Evolutionary conservation across 768 basidiomycete species (phyloP), one percentile per base, ranked within the genome.

Genomic region (Trametes villosa): DNA sequence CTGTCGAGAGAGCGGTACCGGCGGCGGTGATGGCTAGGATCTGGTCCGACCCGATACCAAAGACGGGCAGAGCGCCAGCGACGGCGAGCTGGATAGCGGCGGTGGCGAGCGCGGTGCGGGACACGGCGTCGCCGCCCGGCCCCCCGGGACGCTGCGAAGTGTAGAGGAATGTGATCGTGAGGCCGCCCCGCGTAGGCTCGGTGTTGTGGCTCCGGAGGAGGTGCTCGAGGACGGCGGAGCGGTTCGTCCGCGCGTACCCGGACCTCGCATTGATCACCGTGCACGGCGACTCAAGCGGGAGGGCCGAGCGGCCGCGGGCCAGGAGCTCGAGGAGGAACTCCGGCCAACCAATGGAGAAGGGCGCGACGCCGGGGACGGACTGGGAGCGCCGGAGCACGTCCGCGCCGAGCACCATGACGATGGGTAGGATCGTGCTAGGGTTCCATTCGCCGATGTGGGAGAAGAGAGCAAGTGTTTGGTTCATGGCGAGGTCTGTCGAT

Each of bases 331-430:
- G 40, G 58, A 75, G 57, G n/a, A 73, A 74, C 15, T 66, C 66
- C 6, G 73, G 70, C 73, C 70, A 74, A 22, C 74, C 73, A 44
- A 75, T 72, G 9, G 65, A 69, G 53, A 74, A 69, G 9, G 70
- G 69, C 20, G 31, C 70, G 65, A 2, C 66, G 69, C 30, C 63
- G 20, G 60, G 68, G 38, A 59, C n/a, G 44, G 58, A 44, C 22
- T 48, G 54, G 24, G 53, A 47, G 22, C 40, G 63, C 22, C 15
- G 70, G 29, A 73, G 63, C 46, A 73, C 64, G 55, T 73, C 71
- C 12, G 68, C 65, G n/a, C 74, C 72, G 53, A 75, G 71, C 52
- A 71, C 57, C 44, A 67, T 60, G 36, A 70, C 59, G 26, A 74
- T 47, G 15, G 68, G 57, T 9, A 70, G 63, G 27, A 68, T 66